phyloP scores from a whole-genome alignment of 306 rosid species.

The Castanea sativa region DNA sequence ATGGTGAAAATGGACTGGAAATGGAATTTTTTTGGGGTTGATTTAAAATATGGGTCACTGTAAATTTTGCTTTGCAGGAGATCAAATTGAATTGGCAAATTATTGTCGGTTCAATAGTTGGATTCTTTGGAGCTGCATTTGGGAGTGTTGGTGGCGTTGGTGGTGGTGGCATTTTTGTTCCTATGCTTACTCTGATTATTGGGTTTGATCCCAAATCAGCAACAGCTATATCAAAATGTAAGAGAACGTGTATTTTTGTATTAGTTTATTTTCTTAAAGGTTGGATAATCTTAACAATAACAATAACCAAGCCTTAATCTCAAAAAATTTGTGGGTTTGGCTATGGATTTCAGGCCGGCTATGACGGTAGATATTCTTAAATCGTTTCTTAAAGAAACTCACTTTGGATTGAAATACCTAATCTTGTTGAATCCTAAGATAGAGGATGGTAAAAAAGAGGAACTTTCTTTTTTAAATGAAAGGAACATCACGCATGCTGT shows the following conservation, averaged over 20 bases:
- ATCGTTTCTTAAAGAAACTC: not conserved
- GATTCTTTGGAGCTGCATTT: slow-evolving; percentile 88
- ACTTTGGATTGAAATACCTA: not conserved
- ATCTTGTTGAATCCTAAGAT: not conserved
- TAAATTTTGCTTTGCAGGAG: slow-evolving; percentile 47
- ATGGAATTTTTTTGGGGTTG: not conserved
- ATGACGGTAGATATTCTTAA: too few relatives aligned
- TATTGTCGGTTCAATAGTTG: slow-evolving; percentile 59
- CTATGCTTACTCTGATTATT: slow-evolving; percentile 82
- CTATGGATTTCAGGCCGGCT: too few relatives aligned
- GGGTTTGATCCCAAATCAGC: slow-evolving; percentile 93
- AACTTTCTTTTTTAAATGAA: too few relatives aligned
- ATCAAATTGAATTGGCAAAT: slow-evolving; percentile 85
- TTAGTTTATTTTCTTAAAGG: not conserved
- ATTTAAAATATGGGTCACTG: not conserved
- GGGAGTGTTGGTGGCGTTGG: slow-evolving; percentile 99
- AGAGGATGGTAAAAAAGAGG: not conserved
- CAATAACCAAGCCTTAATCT: too few relatives aligned
- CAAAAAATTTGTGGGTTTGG: too few relatives aligned
- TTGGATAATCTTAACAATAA: too few relatives aligned
- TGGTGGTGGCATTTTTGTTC: slow-evolving; percentile 97
- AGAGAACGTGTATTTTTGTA: slow-evolving; percentile 5
- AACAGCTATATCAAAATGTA: slow-evolving; percentile 97
- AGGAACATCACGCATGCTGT: too few relatives aligned
- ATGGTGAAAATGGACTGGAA: too few relatives aligned